phyloP scores from a whole-genome alignment of 208 protist genomes.

The Balamuthia mandrillaris region DNA sequence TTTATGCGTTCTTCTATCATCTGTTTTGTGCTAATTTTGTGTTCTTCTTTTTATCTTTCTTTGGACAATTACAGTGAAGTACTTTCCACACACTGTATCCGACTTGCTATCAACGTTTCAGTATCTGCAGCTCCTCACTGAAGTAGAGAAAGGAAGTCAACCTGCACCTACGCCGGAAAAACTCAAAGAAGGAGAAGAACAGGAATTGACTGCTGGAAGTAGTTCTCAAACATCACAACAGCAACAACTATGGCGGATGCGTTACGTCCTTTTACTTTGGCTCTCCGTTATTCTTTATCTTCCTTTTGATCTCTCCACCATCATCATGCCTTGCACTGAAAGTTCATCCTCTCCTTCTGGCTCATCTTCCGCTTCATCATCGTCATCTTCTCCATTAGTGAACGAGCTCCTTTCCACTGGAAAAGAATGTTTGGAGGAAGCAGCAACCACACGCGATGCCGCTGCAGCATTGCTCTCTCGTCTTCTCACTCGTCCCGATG shows the following conservation, averaged over 20 bases:
- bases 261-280: constrained; percentile 94
- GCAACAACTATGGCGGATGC: constrained; percentile 86
- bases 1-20: too few species aligned
- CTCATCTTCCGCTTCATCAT: too few species aligned
- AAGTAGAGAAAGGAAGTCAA: background rate
- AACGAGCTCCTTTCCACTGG: too few species aligned
- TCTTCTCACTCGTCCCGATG: constrained; percentile 85
- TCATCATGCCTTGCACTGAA: too few species aligned
- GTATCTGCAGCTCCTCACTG: background rate
- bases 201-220: too few species aligned
- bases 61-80: too few species aligned
- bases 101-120: constrained; percentile 57
- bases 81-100: constrained; percentile 85
- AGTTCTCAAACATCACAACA: background rate
- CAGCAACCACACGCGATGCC: constrained; percentile 67
- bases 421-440: background rate
- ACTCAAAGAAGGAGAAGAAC: too few species aligned
- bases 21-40: too few species aligned
- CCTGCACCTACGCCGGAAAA: background rate
- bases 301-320: constrained; percentile 88
- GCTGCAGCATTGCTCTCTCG: constrained; percentile 82
- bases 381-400: too few species aligned
- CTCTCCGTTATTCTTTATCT: constrained; percentile 91
- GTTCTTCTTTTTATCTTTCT: too few species aligned
- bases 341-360: too few species aligned